Evolutionary conservation across 331 rosid species (phyloP), one percentile per base, ranked within the genome.

Genomic region (Rhamnella rubrinervis): DNA sequence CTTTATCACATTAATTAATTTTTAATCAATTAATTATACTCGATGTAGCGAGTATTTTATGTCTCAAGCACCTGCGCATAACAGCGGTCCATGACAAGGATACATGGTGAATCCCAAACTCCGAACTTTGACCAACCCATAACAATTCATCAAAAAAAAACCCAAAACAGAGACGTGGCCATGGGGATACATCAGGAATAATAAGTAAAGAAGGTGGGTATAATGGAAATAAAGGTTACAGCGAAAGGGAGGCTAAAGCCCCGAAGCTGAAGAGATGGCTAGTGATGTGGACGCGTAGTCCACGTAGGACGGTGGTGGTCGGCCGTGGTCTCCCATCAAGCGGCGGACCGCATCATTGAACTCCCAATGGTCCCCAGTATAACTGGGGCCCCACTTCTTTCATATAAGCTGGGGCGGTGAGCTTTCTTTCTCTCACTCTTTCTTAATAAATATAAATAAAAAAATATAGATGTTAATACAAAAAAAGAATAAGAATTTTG

Each of bases 301-400:
- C 93, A 87, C 89, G 85, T 82, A 84, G 85, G 86, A 87, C 89
- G 87, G 93, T 75, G 88, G 71, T 79, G 81, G 87, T 83, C 93
- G 84, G 88, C 84, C 59, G 85, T 71, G 87, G 84, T 71, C 80
- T 66, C 78, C 74, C 84, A 84, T 82, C 88, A 80, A 74, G 86
- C 85, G 89, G 89, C 83, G 87, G 81, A 85, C 84, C 78, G n/a
- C 86, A 90, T 87, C 83, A 87, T 85, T 82, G 67, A 64, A 74
- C 49, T 28, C 63, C 41, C 7, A 6, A 72, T 68, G 85, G 93
- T 21, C 75, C 91, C 86, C 85, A 39, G 75, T 81, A 38, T 12
- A 64, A 75, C 71, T 68, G 58, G 62, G 59, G 35, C 0, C 49
- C 26, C 35, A 41, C 64, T 59, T 26, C 63, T 12, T 39, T 37